Conservation (phyloP, 805 yeast species). For the Monosporozyma servazzii region DNA sequence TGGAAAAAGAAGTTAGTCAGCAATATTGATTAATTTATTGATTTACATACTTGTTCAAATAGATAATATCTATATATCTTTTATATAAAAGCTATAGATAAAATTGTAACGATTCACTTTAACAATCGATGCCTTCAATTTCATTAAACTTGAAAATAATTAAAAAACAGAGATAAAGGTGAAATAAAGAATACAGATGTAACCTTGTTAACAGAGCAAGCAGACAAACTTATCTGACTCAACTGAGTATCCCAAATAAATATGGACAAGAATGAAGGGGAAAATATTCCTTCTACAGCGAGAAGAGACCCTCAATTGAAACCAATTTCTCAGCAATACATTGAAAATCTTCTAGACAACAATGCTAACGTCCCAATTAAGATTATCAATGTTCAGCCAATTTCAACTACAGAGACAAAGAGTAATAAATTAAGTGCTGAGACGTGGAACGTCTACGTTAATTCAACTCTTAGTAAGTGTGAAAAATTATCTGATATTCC, state of each 20-base stretch:
- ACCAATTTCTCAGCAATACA: constrained; percentile 7
- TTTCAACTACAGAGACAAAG: constrained; percentile 6
- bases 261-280: neutral
- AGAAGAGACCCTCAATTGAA: neutral
- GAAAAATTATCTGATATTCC: constrained; percentile 20
- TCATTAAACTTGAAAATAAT: neutral
- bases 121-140: neutral
- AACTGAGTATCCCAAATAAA: neutral
- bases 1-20: neutral
- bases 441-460: constrained; percentile 20
- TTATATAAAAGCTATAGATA: neutral
- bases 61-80: neutral
- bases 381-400: constrained; percentile 15
- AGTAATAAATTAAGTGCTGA: constrained; percentile 12
- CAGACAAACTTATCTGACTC: neutral
- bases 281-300: neutral
- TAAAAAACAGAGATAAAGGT: neutral
- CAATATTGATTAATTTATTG: neutral
- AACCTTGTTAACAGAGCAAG: neutral
- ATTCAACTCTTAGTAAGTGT: constrained; percentile 22
- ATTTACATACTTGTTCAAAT: neutral
- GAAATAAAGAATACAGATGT: neutral
- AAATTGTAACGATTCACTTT: neutral
- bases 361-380: constrained; percentile 20
- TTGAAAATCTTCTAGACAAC: constrained; percentile 6